phyloP scores from a whole-genome alignment of 2,329 filamentous ascomycete genomes.

The Diaporthe citriasiana region DNA sequence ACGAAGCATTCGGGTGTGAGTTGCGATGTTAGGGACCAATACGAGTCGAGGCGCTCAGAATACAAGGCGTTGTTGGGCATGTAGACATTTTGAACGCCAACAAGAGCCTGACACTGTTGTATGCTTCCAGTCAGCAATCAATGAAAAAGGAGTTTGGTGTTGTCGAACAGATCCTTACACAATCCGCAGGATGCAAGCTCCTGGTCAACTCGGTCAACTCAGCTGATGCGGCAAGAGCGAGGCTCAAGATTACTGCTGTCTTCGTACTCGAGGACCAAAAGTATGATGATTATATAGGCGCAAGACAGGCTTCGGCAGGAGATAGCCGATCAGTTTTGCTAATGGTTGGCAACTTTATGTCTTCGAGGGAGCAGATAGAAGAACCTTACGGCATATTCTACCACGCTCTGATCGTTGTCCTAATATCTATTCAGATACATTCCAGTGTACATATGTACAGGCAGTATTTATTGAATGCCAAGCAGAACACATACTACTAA shows the following conservation, averaged over 20 bases:
- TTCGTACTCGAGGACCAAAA: not conserved
- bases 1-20: not conserved
- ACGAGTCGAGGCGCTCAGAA: not conserved
- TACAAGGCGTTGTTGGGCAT: not conserved
- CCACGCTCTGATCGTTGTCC: not conserved
- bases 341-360: not conserved
- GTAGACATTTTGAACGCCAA: not conserved
- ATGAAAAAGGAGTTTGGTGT: fast-evolving
- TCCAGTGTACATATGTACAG: not conserved
- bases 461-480: not conserved
- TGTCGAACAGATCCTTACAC: not conserved
- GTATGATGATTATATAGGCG: not conserved
- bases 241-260: not conserved
- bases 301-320: not conserved
- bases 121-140: too few relatives aligned
- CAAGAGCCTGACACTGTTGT: not conserved
- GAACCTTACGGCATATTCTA: not conserved
- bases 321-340: not conserved
- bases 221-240: not conserved
- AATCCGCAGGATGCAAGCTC: not conserved
- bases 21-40: not conserved
- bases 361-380: not conserved
- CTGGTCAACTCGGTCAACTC: not conserved
- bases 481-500: not conserved
- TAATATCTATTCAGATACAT: not conserved